Evolutionary conservation across 352 stramenopile species (phyloP).

Genomic region (Blastocystis sp.): DNA sequence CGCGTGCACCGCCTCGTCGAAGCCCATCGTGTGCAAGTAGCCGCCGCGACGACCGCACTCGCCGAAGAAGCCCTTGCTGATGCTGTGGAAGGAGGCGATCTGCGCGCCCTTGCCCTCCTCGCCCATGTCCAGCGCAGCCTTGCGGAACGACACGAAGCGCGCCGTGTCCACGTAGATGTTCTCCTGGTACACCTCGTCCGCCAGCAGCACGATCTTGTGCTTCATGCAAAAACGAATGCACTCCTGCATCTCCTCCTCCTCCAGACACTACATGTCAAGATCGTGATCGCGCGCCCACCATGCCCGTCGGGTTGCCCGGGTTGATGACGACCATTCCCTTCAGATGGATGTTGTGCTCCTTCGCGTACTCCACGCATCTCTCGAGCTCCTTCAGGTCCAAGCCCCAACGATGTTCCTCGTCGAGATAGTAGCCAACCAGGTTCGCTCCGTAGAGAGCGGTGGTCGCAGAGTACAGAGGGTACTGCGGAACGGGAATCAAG

Average conservation of each 20-base stretch:
- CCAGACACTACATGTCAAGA: constrained; percentile 78
- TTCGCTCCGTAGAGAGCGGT: constrained; percentile 91
- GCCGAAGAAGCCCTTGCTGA: constrained; percentile 97
- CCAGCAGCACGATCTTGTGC: constrained; percentile 90
- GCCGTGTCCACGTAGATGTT: constrained; percentile 93
- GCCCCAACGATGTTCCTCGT: constrained; percentile 92
- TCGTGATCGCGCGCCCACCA: constrained; percentile 80
- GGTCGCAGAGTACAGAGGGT: constrained; percentile 97
- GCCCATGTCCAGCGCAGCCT: constrained; percentile 88
- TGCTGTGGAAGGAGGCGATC: constrained; percentile 96
- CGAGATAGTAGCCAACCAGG: constrained; percentile 94
- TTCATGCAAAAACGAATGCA: constrained; percentile 93
- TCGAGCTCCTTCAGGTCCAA: constrained; percentile 86
- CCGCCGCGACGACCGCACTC: constrained; percentile 94
- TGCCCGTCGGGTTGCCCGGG: constrained; percentile 96
- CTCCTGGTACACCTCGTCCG: constrained; percentile 98
- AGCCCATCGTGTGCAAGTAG: constrained; percentile 95
- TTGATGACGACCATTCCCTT: constrained; percentile 98
- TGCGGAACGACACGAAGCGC: constrained; percentile 92
- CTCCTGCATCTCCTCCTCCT: constrained; percentile 86
- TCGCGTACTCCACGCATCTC: constrained; percentile 83
- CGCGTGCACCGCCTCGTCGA: constrained; percentile 86
- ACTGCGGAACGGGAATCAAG: constrained; percentile 97
- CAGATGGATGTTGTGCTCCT: constrained; percentile 86
- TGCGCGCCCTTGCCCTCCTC: constrained; percentile 85